Evolutionary conservation across 345 rosid genomes (phyloP).

Genomic region (Litchi chinensis): DNA sequence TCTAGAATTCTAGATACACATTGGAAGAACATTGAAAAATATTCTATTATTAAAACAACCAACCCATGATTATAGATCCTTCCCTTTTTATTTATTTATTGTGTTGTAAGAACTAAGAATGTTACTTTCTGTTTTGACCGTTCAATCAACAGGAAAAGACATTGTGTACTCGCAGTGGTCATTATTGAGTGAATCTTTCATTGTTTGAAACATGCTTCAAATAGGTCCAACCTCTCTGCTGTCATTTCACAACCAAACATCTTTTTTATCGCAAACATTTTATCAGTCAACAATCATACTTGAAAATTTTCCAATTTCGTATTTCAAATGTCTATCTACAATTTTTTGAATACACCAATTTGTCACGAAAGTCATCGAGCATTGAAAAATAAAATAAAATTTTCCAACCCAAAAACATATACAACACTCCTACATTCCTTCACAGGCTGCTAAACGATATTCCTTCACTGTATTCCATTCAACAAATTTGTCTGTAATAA

Average conservation of each 20-base stretch:
- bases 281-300: constrained; percentile 1
- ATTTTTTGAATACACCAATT: not conserved
- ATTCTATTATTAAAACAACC: not conserved
- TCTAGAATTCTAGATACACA: no score
- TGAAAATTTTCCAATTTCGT: not conserved
- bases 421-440: not conserved
- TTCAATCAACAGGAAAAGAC: not conserved
- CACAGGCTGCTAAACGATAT: not conserved
- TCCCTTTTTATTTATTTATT: no score
- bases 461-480: not conserved
- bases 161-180: not conserved
- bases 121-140: not conserved
- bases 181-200: not conserved
- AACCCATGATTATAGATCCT: no score
- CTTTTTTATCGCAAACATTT: not conserved
- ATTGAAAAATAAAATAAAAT: no score
- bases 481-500: not conserved
- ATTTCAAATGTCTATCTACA: no score
- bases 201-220: constrained; percentile 12
- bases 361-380: not conserved
- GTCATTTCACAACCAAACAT: constrained; percentile 10
- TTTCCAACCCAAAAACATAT: no score
- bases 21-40: not conserved
- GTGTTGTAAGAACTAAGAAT: not conserved
- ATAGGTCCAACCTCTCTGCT: not conserved